Base-by-base conservation (phyloP, 176 grass and related monocot species). In the Tillandsia leiboldiana region DNA sequence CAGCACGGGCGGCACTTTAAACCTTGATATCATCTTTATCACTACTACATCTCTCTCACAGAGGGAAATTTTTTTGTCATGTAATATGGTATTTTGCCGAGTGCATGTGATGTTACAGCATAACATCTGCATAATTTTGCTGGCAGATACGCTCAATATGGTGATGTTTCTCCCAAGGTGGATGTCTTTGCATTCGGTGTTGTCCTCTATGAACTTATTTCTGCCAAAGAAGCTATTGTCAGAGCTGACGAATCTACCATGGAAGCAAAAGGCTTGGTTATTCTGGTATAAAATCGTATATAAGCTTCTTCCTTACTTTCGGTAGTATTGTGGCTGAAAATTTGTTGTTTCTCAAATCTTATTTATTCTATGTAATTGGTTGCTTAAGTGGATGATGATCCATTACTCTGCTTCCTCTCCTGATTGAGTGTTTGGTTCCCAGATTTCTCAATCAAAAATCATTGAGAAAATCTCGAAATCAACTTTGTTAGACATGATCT, bases 181-280 rank as follows among this genome's bases (percentile, higher is more conserved):
- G 89, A 97, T 68, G 89, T 92, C 12, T 97, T 79, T 77, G 94
- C 94, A 26, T 97, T 97, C 54, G 94, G 94, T 6, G 94, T 97
- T 77, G 89, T 97, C 51, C 73, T 97, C 12, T 97, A 87, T 70
- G 93, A 97, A 69, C 89, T 97, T 75, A 92, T 92, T 85, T 97
- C 93, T 22, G 93, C 86, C 1, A 97, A 97, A 79, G 84, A 92
- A 64, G 86, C 93, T 48, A 92, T 97, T 69, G 77, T 92, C 48
- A 87, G 71, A 77, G 75, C 83, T 71, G 42, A 77, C 0, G 81
- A 89, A 56, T 83, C 84, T 69, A 2, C 81, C 51, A 80, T 75
- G 63, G 86, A 92, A 85, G 81, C 86, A 51, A 97, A 83, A 69
- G 93, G 93, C 69, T 79, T 97, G 69, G 84, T 90, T 79, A 83